A percentile compares a stretch with the other conserved stretches of the same genome.
phyloP scores from a whole-genome alignment of 352 stramenopile genomes.

The Phytophthora idaei region DNA sequence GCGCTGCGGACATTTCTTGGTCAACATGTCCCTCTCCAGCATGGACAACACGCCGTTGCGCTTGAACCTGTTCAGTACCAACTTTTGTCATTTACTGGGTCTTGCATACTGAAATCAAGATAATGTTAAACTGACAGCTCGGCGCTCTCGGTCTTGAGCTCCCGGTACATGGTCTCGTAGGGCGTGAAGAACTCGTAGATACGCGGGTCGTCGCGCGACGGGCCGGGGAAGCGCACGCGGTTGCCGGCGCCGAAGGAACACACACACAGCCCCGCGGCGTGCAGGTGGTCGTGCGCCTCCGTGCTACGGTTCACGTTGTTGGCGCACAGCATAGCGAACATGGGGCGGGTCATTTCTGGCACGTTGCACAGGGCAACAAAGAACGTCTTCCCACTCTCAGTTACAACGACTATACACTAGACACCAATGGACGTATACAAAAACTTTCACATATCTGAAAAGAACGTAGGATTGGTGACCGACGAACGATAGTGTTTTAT shows the following conservation, averaged over 20 bases:
- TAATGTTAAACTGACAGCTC: slow-evolving; percentile 45
- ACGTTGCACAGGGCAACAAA: too few relatives aligned
- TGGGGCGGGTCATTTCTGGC: slow-evolving; percentile 32
- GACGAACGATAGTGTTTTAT: too few relatives aligned
- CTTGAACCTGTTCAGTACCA: slow-evolving; percentile 55
- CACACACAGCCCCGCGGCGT: slow-evolving; percentile 77
- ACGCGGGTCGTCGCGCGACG: slow-evolving; percentile 71
- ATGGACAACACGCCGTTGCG: slow-evolving; percentile 87
- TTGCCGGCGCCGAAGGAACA: slow-evolving; percentile 87
- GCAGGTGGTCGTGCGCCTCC: slow-evolving; percentile 86
- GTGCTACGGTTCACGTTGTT: slow-evolving; percentile 93
- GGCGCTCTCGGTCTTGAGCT: slow-evolving; percentile 83
- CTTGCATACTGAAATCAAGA: slow-evolving; percentile 4
- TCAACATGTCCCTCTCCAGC: slow-evolving; percentile 88
- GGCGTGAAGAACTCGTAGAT: slow-evolving; percentile 91
- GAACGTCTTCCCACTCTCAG: too few relatives aligned
- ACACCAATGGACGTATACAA: too few relatives aligned
- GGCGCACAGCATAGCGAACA: slow-evolving; percentile 90
- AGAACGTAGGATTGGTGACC: too few relatives aligned
- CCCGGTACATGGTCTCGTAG: slow-evolving; percentile 86
- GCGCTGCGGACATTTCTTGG: slow-evolving; percentile 83
- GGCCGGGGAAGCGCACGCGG: slow-evolving; percentile 85
- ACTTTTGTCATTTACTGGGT: slow-evolving; percentile 5
- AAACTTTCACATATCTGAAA: too few relatives aligned
- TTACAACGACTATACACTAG: too few relatives aligned